Base-by-base conservation (phyloP, 2,329 filamentous ascomycete species). In the Aspergillus pseudoglaucus region DNA sequence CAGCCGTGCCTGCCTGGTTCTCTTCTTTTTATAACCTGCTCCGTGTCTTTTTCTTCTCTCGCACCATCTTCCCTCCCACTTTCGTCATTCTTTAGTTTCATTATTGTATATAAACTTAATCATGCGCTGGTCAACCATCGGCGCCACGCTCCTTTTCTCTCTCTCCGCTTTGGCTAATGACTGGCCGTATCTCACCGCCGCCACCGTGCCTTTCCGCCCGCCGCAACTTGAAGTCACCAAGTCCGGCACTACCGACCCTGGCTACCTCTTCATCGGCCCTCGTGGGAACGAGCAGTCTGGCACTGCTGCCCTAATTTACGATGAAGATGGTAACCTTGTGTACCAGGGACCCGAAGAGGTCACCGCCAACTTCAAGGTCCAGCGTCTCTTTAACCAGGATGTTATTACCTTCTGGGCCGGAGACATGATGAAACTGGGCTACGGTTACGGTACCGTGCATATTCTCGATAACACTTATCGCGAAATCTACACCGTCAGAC, bases 331-430 rank as follows among this genome's bases (percentile, higher is more conserved):
- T 17, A 56, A 68, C 20, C 49, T 70, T 10, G 55, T 70, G 25
- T 70, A 66, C 44, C 58, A 68, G 43, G 64, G 66, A 2, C 65
- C 64, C 1, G 51, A 58, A 6, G 57, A 63, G 44, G 55, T 64
- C 15, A 61, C 59, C 4, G 58, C 59, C 45, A 68, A 66, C 48
- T 62, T 70, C 54, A 61, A 53, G 48, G 59, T 66, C 1, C 66
- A 70, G 52, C 58, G 54, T 23, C 54, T 68, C n/a, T 60, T 60
- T 46, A 62, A 60, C 12, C 30, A 59, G 14, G 59, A 63, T 35
- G 66, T 69, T 17, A 54, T 70, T 41, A 68, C 63, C 17, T 70
- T 65, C 52, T 69, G 65, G 65, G 59, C 61, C 18, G 66, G 65
- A 0, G 44, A 62, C 17, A 58, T 60, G 50, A 56, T 54, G 22